A percentile compares a stretch with the other conserved stretches of the same genome.
Conservation (phyloP, 1,284 basidiomycete genomes). For the Pisolithus thermaeus region DNA sequence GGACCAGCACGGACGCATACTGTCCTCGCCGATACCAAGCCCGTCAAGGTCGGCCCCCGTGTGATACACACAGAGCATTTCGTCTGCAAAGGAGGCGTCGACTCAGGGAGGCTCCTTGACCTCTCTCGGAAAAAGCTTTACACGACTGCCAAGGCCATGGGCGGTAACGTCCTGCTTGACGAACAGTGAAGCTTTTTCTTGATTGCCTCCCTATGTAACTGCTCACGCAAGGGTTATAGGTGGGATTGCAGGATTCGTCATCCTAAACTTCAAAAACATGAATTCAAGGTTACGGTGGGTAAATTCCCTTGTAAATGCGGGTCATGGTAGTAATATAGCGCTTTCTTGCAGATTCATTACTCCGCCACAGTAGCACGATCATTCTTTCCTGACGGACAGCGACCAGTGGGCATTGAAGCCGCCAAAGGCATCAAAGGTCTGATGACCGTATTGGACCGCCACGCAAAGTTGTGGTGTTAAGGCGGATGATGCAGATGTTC, state of each 20-base stretch:
- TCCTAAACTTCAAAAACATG: slow-evolving; percentile 23
- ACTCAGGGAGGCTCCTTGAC: slow-evolving; percentile 28
- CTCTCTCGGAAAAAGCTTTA: slow-evolving; percentile 30
- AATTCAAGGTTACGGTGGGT: slow-evolving; percentile 30
- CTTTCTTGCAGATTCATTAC: slow-evolving; percentile 25
- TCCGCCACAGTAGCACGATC: slow-evolving; percentile 32
- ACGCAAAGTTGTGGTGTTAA: slow-evolving; percentile 23
- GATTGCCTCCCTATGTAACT: slow-evolving; percentile 16
- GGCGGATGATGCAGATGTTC: neutral
- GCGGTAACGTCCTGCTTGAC: slow-evolving; percentile 32
- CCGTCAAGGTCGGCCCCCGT: slow-evolving; percentile 27
- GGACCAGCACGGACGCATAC: slow-evolving; percentile 30
- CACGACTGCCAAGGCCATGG: slow-evolving; percentile 28
- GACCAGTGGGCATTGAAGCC: slow-evolving; percentile 28
- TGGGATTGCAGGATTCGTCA: slow-evolving; percentile 33
- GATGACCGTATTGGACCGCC: slow-evolving; percentile 31
- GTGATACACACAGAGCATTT: slow-evolving; percentile 31
- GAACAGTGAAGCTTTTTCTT: slow-evolving; percentile 25
- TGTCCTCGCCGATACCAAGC: slow-evolving; percentile 17
- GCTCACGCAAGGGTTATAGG: slow-evolving; percentile 18
- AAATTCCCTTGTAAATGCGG: slow-evolving; percentile 2
- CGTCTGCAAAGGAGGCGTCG: slow-evolving; percentile 32
- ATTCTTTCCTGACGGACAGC: slow-evolving; percentile 28
- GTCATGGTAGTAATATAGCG: slow-evolving; percentile 10
- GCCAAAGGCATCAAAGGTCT: slow-evolving; percentile 30